These are phyloP conservation scores for Phlyctochytrium planicorne DNA, from an alignment of 192 early-diverging fungal genomes.

Conservation along the genomic window DNA sequence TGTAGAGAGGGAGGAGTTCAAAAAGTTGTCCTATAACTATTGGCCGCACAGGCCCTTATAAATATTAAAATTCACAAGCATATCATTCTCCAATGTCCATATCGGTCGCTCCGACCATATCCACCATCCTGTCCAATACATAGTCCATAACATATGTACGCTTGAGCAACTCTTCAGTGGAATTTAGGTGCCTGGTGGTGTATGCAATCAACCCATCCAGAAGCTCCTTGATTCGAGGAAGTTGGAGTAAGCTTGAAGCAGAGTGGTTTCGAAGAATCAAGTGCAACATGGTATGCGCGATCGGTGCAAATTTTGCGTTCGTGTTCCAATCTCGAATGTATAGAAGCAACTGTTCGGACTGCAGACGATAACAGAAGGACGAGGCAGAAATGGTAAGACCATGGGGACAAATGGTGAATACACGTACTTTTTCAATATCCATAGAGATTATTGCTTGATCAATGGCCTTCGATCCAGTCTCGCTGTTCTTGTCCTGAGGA, in stretches of 20 bases:
- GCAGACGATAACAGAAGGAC: conserved; percentile 24
- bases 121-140: conserved; percentile 85
- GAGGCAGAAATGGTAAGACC: conserved; percentile 21
- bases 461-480: conserved; percentile 62
- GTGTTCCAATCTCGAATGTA: conserved; percentile 97
- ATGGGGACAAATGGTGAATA: not conserved
- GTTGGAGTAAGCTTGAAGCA: conserved; percentile 64
- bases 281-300: conserved; percentile 82
- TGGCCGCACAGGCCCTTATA: no score
- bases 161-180: conserved; percentile 74
- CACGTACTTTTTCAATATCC: conserved; percentile 41
- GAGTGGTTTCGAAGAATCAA: conserved; percentile 48
- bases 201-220: conserved; percentile 85
- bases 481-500: conserved; percentile 35
- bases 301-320: conserved; percentile 71
- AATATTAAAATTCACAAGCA: not conserved
- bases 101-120: conserved; percentile 14
- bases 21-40: no score
- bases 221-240: conserved; percentile 82
- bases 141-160: conserved; percentile 87
- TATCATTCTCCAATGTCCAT: conserved; percentile 2
- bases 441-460: conserved; percentile 71
- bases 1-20: no score
- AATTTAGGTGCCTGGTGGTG: conserved; percentile 86
- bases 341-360: conserved; percentile 75